Evolutionary conservation across 495 filamentous ascomycete species (phyloP).

Genomic region (Bacidia rubella): DNA sequence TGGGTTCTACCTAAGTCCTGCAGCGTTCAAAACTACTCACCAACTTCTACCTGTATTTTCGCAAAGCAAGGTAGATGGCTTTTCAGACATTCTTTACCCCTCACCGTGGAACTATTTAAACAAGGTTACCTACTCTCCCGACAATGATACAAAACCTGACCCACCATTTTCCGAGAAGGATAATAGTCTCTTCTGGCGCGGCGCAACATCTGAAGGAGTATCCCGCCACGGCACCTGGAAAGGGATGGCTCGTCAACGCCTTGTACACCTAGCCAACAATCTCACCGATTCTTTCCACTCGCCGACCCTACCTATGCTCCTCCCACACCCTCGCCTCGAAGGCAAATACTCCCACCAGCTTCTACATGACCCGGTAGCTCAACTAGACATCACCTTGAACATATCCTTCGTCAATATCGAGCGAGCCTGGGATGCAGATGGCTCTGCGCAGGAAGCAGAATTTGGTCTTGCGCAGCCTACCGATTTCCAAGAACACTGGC

Average conservation of each 20-base stretch:
- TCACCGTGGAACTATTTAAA: conserved; percentile 39
- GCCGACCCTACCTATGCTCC: conserved; percentile 26
- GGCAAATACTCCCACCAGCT: conserved; percentile 28
- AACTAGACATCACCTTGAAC: conserved; percentile 31
- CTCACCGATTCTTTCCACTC: conserved; percentile 31
- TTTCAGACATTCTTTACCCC: conserved; percentile 35
- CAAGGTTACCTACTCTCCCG: conserved; percentile 28
- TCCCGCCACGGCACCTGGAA: conserved; percentile 39
- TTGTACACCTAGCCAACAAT: conserved; percentile 42
- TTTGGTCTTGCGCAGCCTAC: conserved; percentile 29
- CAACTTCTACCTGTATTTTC: conserved; percentile 63
- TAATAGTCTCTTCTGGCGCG: conserved; percentile 39
- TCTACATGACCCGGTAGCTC: conserved; percentile 24
- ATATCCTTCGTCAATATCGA: conserved; percentile 34
- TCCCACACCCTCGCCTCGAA: conserved; percentile 11
- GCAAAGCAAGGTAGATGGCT: conserved; percentile 49
- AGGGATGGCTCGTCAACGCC: conserved; percentile 45
- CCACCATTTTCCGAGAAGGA: conserved; percentile 28
- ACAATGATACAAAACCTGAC: conserved; percentile 25
- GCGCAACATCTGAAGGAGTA: conserved; percentile 44
- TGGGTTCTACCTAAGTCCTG: conserved; percentile 52
- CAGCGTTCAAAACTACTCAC: conserved; percentile 46
- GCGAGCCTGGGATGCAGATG: conserved; percentile 40
- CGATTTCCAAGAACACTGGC: conserved; percentile 48
- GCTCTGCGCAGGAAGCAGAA: conserved; percentile 36